These are phyloP conservation scores for Candida mesenterica DNA, from an alignment of 1,139 yeast genomes.

Conservation along the genomic window DNA sequence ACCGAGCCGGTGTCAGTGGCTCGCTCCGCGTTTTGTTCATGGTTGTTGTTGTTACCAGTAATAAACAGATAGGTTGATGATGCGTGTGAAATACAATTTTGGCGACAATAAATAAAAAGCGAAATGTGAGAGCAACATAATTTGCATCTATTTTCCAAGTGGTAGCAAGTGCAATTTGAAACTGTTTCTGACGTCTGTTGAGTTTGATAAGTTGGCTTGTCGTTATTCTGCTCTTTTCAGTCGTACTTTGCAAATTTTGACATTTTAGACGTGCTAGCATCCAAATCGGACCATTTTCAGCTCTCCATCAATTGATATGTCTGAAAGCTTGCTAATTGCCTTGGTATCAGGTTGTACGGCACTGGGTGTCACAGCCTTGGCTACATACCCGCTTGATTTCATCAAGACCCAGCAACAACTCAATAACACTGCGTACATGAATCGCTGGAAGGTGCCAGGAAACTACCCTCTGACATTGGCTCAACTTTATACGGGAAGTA, in stretches of 20 bases:
- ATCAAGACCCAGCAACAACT: conserved; percentile 74
- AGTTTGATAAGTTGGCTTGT: too few species aligned
- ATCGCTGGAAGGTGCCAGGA: conserved; percentile 35
- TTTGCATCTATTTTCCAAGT: too few species aligned
- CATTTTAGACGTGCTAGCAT: too few species aligned
- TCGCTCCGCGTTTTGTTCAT: conserved; percentile 14
- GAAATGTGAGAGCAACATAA: too few species aligned
- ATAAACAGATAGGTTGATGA: too few species aligned
- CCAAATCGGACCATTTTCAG: too few species aligned
- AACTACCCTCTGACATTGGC: conserved; percentile 40
- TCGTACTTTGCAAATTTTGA: too few species aligned
- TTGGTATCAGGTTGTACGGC: conserved; percentile 75
- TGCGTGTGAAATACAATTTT: too few species aligned
- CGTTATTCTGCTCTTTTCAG: too few species aligned
- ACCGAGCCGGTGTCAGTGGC: conserved; percentile 31
- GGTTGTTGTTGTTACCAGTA: background rate
- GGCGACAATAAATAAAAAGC: too few species aligned
- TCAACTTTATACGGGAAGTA: conserved; percentile 68
- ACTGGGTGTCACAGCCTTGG: conserved; percentile 65
- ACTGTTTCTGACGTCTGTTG: too few species aligned
- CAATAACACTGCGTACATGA: conserved; percentile 42
- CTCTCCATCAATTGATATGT: conserved; percentile 5
- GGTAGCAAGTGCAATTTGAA: too few species aligned
- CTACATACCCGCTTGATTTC: conserved; percentile 84
- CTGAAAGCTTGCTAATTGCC: conserved; percentile 52